phyloP scores from a whole-genome alignment of 345 rosid species.

The Mangifera indica region DNA sequence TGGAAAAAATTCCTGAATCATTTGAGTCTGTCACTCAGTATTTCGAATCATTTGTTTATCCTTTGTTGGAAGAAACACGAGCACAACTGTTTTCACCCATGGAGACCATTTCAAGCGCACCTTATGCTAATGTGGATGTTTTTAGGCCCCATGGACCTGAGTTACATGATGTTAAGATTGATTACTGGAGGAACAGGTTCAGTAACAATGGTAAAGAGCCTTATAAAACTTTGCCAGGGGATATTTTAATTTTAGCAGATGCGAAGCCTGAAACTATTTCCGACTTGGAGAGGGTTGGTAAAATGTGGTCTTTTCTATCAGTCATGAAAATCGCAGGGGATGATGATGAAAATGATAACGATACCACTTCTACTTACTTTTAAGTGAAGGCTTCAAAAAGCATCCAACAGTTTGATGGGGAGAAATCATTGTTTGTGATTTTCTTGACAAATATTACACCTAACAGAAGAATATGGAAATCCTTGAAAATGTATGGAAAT shows the following conservation, averaged over 20 bases:
- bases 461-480: not conserved
- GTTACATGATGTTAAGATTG: not conserved
- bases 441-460: not conserved
- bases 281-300: not conserved
- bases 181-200: not conserved
- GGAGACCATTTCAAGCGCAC: conserved; percentile 23
- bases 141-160: not conserved
- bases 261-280: not conserved
- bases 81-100: conserved; percentile 31
- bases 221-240: not conserved
- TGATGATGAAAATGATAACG: not conserved
- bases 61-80: conserved; percentile 23
- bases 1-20: conserved; percentile 26
- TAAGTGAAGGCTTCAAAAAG: not conserved
- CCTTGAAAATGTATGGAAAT: not conserved
- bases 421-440: not conserved
- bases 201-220: not conserved
- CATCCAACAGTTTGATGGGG: not conserved
- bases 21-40: conserved; percentile 32
- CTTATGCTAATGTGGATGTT: not conserved
- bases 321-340: not conserved
- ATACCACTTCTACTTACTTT: not conserved
- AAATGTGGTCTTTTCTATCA: not conserved
- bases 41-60: conserved; percentile 25
- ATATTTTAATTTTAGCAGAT: not conserved